Evolutionary conservation across 2,329 filamentous ascomycete genomes (phyloP), one percentile per base, ranked within the genome.

Genomic region (Scedosporium apiospermum): DNA sequence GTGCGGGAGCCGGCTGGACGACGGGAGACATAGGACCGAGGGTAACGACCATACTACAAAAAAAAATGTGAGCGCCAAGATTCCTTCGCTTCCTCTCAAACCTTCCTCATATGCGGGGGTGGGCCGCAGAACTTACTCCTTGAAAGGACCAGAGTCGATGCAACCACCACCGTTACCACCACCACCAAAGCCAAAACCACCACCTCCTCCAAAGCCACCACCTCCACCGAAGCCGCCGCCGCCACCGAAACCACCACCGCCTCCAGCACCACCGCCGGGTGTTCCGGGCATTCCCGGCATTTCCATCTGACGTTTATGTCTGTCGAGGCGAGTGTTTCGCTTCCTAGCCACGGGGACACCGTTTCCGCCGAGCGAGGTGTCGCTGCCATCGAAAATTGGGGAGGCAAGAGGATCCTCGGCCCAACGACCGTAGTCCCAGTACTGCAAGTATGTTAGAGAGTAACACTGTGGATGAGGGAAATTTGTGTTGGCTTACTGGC

Each of bases 141-240:
- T 76, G 71, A 84, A 83, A 0, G 82, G 82, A 0, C 82, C 82
- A 0, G 70, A 72, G 49, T 71, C 67, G 4, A 84, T 70, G 66
- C 81, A 84, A 34, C 82, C 84, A 55, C 84, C 84, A 9, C 84
- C 83, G 7, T 75, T 75, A n/a, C 80, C 83, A 77, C 76, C 3
- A 78, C 57, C 55, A 9, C 68, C 67, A 27, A 66, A 67, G 12
- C 65, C 64, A 14, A 46, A 46, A 46, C 57, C 57, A 41, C 18
- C 42, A 46, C 60, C 60, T 4, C 58, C 58, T 4, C 55, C 62
- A 9, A 62, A 44, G 27, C 60, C 60, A 34, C 60, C 60, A 9
- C 58, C 58, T 6, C 55, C 62, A 9, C 62, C 62, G 21, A 68
- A 66, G 12, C 67, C 66, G 58, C 63, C 63, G 3, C 63, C 66